Percentiles rank a stretch among this genome's conserved stretches.
Evolutionary conservation across 2,329 filamentous ascomycete genomes (phyloP).

Genomic region (Aaosphaeria pasadenensis): DNA sequence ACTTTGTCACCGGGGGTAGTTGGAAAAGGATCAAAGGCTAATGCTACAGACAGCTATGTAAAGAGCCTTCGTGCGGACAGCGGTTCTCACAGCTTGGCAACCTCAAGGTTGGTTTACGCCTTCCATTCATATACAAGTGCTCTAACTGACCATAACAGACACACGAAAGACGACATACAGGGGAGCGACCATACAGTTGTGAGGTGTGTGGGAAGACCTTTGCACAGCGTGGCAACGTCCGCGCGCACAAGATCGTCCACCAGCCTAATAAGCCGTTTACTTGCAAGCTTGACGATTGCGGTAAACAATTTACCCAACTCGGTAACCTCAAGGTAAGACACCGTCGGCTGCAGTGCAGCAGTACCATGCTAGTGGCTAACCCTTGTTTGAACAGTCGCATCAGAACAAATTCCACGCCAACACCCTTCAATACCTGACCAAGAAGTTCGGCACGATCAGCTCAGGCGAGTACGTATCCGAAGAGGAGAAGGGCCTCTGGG

Average conservation of each 20-base stretch:
- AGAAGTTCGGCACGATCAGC: slow-evolving; percentile 64
- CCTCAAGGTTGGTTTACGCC: slow-evolving; percentile 63
- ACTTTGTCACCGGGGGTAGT: background rate
- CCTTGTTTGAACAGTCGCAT: slow-evolving; percentile 59
- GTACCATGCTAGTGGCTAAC: too few relatives aligned
- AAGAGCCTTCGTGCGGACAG: slow-evolving; percentile 69
- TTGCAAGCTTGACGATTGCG: slow-evolving; percentile 79
- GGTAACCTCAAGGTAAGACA: slow-evolving; percentile 79
- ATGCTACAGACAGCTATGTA: slow-evolving; percentile 56
- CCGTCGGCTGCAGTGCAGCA: too few relatives aligned
- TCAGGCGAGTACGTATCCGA: slow-evolving; percentile 62
- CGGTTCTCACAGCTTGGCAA: slow-evolving; percentile 89
- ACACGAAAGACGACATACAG: slow-evolving; percentile 82
- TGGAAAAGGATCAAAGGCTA: background rate
- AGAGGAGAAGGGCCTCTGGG: slow-evolving; percentile 73
- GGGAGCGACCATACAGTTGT: slow-evolving; percentile 80
- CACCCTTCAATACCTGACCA: slow-evolving; percentile 67
- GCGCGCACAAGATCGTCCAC: slow-evolving; percentile 80
- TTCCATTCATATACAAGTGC: background rate
- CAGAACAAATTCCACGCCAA: slow-evolving; percentile 88
- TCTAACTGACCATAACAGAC: slow-evolving; percentile 52
- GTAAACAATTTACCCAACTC: slow-evolving; percentile 83
- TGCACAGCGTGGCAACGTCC: slow-evolving; percentile 80
- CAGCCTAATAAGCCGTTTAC: slow-evolving; percentile 72
- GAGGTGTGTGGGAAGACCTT: slow-evolving; percentile 78